Base-by-base conservation (phyloP, 148 eudicot genomes). In the Cornus controversa region DNA sequence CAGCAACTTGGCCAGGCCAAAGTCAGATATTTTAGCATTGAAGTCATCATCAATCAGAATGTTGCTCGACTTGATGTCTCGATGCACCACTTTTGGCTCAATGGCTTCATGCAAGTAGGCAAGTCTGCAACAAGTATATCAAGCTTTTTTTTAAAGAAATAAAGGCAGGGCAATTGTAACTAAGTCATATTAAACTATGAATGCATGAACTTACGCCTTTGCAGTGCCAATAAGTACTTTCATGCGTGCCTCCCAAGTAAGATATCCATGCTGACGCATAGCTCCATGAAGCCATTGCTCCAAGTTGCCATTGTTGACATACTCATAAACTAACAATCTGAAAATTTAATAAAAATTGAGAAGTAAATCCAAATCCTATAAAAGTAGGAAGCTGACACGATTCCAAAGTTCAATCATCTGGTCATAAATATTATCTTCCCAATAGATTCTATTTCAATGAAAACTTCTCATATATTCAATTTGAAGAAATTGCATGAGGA, bases 201-300 rank as follows among this genome's bases (percentile, higher is more conserved):
- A 62, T 40, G 45, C 45, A 40, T 37, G 47, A 73, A 81, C 98
- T 90, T 86, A 94, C 98, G 96, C 98, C 81, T 91, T 95, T 13
- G 98, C 98, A 60, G 94, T 92, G 80, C 96, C 98, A 77, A 87
- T 84, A 36, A 95, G 91, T 75, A 91, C 85, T 85, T 93, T 95
- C 89, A 93, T 91, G 36, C 98, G 94, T 74, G 94, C 98, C 58
- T 93, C 97, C 98, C 98, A 94, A 63, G 97, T 94, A 76, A 94
- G 98, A 79, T 85, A 77, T 45, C 98, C 96, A 74, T 87, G 80
- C 65, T 91, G 97, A 50, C 84, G 86, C 94, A 91, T 90, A 75
- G 90, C 94, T 45, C 98, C 98, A 79, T 95, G 98, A 80, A 95
- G 97, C 98, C 97, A 95, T 58, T 95, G 97, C 82, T 94, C 98